These are phyloP conservation scores for Coemansia sp. DNA, from an alignment of 192 early-diverging fungal genomes.

Conservation along the genomic window DNA sequence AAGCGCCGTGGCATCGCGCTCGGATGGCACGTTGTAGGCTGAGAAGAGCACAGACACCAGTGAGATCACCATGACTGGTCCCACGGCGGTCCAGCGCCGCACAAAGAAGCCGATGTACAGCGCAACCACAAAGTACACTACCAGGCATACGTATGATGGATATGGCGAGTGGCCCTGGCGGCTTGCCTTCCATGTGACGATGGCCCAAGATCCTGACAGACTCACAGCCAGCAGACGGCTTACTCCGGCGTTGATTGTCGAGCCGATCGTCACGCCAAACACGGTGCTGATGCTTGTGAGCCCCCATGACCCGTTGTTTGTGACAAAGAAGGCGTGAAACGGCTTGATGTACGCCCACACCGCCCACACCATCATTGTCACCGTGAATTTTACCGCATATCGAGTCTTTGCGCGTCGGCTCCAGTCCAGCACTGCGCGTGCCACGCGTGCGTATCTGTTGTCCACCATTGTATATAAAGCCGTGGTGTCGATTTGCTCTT, in stretches of 20 bases:
- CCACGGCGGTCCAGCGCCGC: conserved; percentile 15
- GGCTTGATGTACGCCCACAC: conserved; percentile 40
- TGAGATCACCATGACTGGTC: conserved; percentile 39
- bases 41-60: conserved; percentile 37
- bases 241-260: conserved; percentile 31
- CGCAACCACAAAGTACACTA: conserved; percentile 33
- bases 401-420: conserved; percentile 25
- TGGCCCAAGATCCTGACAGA: conserved; percentile 37
- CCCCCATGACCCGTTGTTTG: conserved; percentile 35
- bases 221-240: conserved; percentile 23
- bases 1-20: conserved; percentile 11
- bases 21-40: conserved; percentile 4
- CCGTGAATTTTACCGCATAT: conserved; percentile 46
- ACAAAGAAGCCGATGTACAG: conserved; percentile 32
- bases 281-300: conserved; percentile 33
- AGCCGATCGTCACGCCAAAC: conserved; percentile 40
- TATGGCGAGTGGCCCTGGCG: conserved; percentile 11
- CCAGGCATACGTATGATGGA: conserved; percentile 24
- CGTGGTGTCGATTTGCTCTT: not conserved
- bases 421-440: conserved; percentile 24
- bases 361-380: conserved; percentile 43
- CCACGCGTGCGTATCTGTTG: conserved; percentile 15
- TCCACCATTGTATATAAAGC: conserved; percentile 22
- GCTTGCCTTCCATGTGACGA: conserved; percentile 39
- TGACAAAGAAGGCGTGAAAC: conserved; percentile 20